Percentiles rank a stretch among this genome's conserved stretches.
phyloP scores from a whole-genome alignment of 1,284 basidiomycete genomes.

The Inonotus hispidus region DNA sequence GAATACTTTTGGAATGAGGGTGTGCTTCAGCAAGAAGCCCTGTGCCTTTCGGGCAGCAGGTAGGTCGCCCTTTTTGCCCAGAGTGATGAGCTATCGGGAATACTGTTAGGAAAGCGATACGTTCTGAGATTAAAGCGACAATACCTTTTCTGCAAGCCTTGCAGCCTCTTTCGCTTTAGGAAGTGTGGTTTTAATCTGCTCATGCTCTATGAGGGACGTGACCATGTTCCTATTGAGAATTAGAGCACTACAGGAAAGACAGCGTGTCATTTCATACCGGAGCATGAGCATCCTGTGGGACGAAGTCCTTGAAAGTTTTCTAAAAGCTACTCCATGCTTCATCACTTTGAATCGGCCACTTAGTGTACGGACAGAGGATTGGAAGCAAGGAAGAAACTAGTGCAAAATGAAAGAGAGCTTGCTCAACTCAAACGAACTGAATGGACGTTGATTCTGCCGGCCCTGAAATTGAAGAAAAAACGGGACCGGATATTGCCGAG shows the following conservation, averaged over 20 bases:
- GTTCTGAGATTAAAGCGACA: slow-evolving; percentile 8
- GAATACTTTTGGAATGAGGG: slow-evolving; percentile 78
- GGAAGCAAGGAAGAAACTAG: not conserved
- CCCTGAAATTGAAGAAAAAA: slow-evolving; percentile 14
- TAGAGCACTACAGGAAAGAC: not conserved
- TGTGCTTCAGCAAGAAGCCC: slow-evolving; percentile 69
- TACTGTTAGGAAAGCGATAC: not conserved
- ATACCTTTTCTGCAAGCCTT: slow-evolving; percentile 88
- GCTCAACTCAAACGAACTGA: too few species aligned
- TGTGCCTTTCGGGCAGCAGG: slow-evolving; percentile 61
- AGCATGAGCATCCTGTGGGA: slow-evolving; percentile 86
- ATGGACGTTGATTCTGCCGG: slow-evolving; percentile 10
- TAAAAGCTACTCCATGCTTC: slow-evolving; percentile 89
- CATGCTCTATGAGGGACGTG: slow-evolving; percentile 91
- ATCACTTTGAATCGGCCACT: slow-evolving; percentile 35
- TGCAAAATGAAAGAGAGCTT: not conserved
- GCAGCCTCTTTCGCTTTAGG: slow-evolving; percentile 94
- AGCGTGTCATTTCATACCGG: slow-evolving; percentile 47
- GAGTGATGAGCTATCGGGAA: slow-evolving; percentile 69
- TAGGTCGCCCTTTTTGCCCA: slow-evolving; percentile 78
- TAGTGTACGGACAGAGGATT: not conserved
- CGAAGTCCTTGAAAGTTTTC: slow-evolving; percentile 83
- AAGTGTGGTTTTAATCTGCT: slow-evolving; percentile 93
- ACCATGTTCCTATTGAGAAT: slow-evolving; percentile 74
- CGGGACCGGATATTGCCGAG: not conserved